A percentile compares a stretch with the other conserved stretches of the same genome.
Conservation (phyloP, 805 yeast species). For the Kazachstania taianensis region DNA sequence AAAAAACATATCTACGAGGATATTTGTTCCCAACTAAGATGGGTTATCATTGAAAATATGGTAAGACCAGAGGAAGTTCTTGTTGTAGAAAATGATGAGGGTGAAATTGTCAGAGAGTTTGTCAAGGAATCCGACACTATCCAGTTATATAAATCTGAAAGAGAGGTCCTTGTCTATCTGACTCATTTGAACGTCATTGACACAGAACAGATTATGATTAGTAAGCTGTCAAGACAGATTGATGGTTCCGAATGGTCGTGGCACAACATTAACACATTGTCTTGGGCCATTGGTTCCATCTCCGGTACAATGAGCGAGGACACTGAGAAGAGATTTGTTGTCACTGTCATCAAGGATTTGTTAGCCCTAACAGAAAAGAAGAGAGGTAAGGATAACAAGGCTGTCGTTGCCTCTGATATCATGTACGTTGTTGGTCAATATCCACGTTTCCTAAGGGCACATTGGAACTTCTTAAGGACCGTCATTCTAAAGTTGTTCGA, state of each 20-base stretch:
- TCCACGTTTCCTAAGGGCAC: constrained; percentile 94
- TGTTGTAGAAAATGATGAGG: constrained; percentile 96
- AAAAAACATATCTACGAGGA: constrained; percentile 79
- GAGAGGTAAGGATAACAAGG: constrained; percentile 95
- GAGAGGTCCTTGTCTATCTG: constrained; percentile 88
- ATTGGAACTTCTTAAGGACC: constrained; percentile 94
- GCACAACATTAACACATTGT: constrained; percentile 92
- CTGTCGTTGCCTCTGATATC: constrained; percentile 98
- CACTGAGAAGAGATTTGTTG: constrained; percentile 89
- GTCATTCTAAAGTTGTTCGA: constrained; percentile 93
- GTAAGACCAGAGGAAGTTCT: constrained; percentile 97
- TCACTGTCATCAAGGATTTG: constrained; percentile 84
- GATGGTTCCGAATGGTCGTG: constrained; percentile 99
- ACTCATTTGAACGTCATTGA: constrained; percentile 93
- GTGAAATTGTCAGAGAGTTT: constrained; percentile 95
- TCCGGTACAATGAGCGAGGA: constrained; percentile 98
- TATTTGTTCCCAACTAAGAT: constrained; percentile 70
- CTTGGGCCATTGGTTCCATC: constrained; percentile 99
- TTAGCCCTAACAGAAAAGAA: constrained; percentile 89
- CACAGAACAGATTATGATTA: constrained; percentile 88
- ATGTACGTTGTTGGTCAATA: constrained; percentile 99
- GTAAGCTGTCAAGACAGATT: constrained; percentile 81
- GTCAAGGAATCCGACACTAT: constrained; percentile 96
- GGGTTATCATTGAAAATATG: constrained; percentile 95
- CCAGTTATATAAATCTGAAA: constrained; percentile 86